Evolutionary conservation across 192 early-diverging fungal species (phyloP), one percentile per base, ranked within the genome.

Genomic region (Backusella psychrophila): DNA sequence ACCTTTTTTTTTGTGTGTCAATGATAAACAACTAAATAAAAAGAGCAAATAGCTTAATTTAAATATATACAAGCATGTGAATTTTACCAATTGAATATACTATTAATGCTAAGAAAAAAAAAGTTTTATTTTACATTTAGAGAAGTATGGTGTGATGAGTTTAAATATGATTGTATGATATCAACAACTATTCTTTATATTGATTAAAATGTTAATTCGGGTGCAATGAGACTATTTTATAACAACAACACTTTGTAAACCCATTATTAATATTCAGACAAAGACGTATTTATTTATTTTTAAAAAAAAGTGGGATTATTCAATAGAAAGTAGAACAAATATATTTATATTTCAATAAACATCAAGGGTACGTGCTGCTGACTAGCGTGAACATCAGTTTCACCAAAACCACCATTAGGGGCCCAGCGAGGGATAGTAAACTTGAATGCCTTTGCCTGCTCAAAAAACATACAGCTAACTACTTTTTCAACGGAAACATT

Each of bases 271-370:
- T 33, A 33, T 33, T 33, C 33, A 33, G 3, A 33, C 33, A 3
- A 33, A 33, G 31, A 33, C 31, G 2, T 33, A 33, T 33, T 33
- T 33, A 33, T 33, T 29, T 29, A 29, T 29, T 29, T 33, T 33
- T 33, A 39, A 39, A 39, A 11, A 39, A 39, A 39, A 39, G 11
- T 39, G 1, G 0, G 11, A 39, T 11, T 39, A 26, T 29, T 59
- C 3, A 59, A 59, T 59, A 59, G 2, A 59, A 63, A 63, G 1
- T 11, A 14, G 3, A 63, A 3, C 0, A 63, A 26, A 63, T 5
- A 8, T 4, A 11, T 63, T 78, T 29, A 83, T 76, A 36, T 83
- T 89, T 68, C 33, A 46, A 67, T 41, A 69, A 69, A 75, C 75
- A 75, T 75, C 1, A 75, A 26, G 15, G 75, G 66, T 34, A 75